These are phyloP conservation scores for Magnaporthales sp. DNA, from an alignment of 2,329 filamentous ascomycete species.

Conservation along the genomic window DNA sequence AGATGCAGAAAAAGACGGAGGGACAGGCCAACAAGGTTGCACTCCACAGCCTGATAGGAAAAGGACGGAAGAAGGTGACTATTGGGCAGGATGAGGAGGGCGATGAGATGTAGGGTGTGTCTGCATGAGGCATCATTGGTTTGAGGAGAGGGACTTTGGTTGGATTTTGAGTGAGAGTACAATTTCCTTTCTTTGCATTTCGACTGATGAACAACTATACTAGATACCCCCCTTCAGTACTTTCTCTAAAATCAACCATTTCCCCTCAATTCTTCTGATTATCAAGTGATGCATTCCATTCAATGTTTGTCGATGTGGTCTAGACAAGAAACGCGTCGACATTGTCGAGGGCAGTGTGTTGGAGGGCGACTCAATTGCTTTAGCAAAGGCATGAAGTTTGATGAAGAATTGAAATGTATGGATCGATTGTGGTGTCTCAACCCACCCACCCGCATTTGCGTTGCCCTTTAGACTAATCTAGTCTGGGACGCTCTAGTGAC, in stretches of 20 bases:
- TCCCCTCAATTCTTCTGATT: background rate
- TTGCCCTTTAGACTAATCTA: background rate
- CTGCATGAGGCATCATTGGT: background rate
- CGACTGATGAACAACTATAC: background rate
- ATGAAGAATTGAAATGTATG: slow-evolving; percentile 5
- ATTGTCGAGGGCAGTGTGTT: background rate
- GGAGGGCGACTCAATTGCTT: background rate
- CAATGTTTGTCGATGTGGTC: background rate
- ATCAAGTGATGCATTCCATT: background rate
- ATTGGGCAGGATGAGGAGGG: slow-evolving; percentile 1
- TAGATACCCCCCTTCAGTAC: background rate
- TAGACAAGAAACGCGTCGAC: background rate
- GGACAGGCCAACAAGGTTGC: slow-evolving; percentile 86
- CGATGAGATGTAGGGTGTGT: slow-evolving; percentile 1
- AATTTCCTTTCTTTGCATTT: background rate
- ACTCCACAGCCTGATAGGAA: slow-evolving; percentile 77
- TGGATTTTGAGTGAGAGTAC: background rate
- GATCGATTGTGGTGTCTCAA: background rate
- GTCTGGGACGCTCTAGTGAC: background rate
- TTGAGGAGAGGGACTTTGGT: background rate
- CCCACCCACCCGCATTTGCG: background rate
- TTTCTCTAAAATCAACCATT: background rate
- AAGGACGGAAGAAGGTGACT: slow-evolving; percentile 20
- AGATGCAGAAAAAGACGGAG: slow-evolving; percentile 94
- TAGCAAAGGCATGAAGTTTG: slow-evolving; percentile 5